Evolutionary conservation across 2,329 filamentous ascomycete species (phyloP).

Genomic region (Thielaviopsis euricoi): DNA sequence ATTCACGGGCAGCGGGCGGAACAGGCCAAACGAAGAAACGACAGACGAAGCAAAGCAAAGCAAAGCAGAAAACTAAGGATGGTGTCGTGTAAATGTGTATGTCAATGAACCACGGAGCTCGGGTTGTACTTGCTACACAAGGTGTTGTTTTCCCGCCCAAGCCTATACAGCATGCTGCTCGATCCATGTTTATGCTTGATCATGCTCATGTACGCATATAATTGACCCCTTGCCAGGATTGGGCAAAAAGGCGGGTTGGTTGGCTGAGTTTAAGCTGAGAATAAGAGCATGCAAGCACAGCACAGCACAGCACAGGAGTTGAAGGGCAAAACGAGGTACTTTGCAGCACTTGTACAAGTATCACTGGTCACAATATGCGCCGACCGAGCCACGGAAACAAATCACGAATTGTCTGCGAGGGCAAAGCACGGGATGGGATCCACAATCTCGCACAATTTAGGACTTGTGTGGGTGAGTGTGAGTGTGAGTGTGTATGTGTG

Average conservation of each 20-base stretch:
- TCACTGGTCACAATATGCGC: no score
- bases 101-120: neutral
- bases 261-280: neutral
- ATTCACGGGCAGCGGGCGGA: neutral
- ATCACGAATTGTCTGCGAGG: neutral
- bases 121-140: neutral
- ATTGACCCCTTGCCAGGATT: neutral
- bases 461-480: neutral
- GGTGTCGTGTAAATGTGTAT: neutral
- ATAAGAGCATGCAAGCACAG: neutral
- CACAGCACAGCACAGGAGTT: no score
- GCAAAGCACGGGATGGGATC: neutral
- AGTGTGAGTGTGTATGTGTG: no score
- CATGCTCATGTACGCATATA: neutral
- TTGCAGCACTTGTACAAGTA: neutral
- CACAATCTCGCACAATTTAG: neutral
- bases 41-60: neutral
- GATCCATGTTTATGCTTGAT: neutral
- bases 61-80: no score
- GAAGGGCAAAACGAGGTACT: neutral
- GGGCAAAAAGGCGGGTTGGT: neutral
- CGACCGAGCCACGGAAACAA: neutral
- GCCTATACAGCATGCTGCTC: neutral
- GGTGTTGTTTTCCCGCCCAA: neutral
- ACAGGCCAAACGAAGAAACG: neutral